A percentile compares a stretch with the other conserved stretches of the same genome.
Conservation (phyloP, 495 filamentous ascomycete species). For the Tuber magnatum region DNA sequence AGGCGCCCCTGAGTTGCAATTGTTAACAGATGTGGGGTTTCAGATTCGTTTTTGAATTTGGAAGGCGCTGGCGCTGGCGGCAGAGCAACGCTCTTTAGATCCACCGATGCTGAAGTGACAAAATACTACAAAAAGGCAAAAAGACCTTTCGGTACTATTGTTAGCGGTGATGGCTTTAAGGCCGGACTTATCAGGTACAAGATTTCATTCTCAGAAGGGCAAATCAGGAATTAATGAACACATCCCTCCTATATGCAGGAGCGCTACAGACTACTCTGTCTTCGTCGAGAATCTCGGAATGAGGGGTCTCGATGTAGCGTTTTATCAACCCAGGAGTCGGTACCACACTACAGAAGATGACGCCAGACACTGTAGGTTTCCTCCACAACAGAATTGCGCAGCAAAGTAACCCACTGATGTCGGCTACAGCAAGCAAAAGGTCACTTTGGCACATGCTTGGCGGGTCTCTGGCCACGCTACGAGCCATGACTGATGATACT, state of each 20-base stretch:
- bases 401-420: conserved; percentile 2
- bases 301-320: conserved; percentile 86
- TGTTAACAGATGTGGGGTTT: conserved; percentile 42
- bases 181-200: conserved; percentile 54
- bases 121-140: conserved; percentile 61
- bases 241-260: conserved; percentile 44
- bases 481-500: conserved; percentile 62
- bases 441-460: conserved; percentile 95
- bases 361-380: conserved; percentile 53
- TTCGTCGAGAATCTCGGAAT: conserved; percentile 73
- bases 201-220: not conserved
- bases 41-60: conserved; percentile 83
- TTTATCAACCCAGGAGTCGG: conserved; percentile 71
- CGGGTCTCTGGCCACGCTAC: conserved; percentile 63
- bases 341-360: conserved; percentile 94
- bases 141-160: conserved; percentile 75
- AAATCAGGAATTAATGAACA: conserved; percentile 1
- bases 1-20: not conserved
- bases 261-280: conserved; percentile 83
- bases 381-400: not conserved
- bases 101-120: conserved; percentile 81
- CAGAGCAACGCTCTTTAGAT: conserved; percentile 75
- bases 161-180: conserved; percentile 76
- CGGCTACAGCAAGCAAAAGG: conserved; percentile 49
- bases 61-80: conserved; percentile 94